Base-by-base conservation (phyloP, 305 asterid species). In the Fraxinus baroniana region DNA sequence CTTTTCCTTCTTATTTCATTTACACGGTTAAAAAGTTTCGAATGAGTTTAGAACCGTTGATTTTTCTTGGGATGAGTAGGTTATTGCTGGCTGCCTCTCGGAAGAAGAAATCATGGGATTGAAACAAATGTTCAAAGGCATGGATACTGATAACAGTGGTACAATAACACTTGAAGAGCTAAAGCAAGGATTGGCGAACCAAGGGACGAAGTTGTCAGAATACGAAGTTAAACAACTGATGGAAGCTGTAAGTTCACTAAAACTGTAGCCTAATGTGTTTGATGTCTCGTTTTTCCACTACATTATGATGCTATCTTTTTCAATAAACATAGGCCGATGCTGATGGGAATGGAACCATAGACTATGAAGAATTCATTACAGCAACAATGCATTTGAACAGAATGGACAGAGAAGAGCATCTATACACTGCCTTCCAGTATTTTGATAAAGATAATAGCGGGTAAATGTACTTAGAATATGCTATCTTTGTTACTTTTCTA, bases 381-480 rank as follows among this genome's bases (percentile, higher is more conserved):
- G 99, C 99, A 80, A 96, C 99, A 82, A 94, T 94, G 98, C 99
- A 96, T 72, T 79, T 96, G 95, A 96, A 96, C 87, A 92, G 91
- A 86, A 94, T 92, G 99, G 99, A 92, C 90, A 92, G 95, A 87
- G 99, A 96, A 89, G 99, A 96, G 80, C 99, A 96, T 90, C 98
- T 96, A 2, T 96, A 93, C 90, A 96, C 97, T 37, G 99, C 99
- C 62, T 96, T 96, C 94, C 99, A 96, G 74, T 94, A 94, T 81
- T 94, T 96, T 73, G 99, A 96, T 83, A 94, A 96, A 84, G 99
- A 96, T 85, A 91, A 91, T 30, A 96, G 99, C 92, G 98, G 99
- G 98, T 94, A 90, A 82, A 3, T 55, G 39, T 18, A 28, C 17
- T 28, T 5, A 3, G 17, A 17, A 30, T 13, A 33, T 60, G 3